Evolutionary conservation across 2,329 filamentous ascomycete species (phyloP), one percentile per base, ranked within the genome.

Genomic region (Tolypocladium guangdongense): DNA sequence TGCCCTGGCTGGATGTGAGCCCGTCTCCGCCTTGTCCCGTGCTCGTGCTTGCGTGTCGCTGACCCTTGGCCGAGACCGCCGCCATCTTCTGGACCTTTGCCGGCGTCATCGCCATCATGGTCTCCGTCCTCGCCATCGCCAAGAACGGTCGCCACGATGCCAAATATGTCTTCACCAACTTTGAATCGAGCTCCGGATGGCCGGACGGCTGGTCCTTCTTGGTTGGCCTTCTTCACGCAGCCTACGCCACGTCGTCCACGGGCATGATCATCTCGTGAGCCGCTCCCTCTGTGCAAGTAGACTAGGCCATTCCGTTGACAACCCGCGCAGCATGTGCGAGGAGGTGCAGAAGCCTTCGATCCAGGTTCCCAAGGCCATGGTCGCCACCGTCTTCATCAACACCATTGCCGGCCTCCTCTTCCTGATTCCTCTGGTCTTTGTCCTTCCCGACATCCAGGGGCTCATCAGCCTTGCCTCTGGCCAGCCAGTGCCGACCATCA

Each of bases 211-310:
- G 85, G 85, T 84, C 84, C 4, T 88, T 87, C 71, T 83, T 80
- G 64, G 82, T 89, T 55, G 86, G 86, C 64, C 75, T 89, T 32
- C 73, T 88, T 22, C 85, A 88, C 61, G 85, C 83, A 50, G 86
- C 82, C 57, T 88, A 89, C 63, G 84, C 83, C 47, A 88, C 85
- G 16, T 88, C 85, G 4, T 86, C 84, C 18, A 88, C 85, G 0
- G 87, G 87, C 69, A 90, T 90, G 86, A 85, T 90, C 55, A 85
- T 89, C 65, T 86, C 82, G 82, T 85, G 71, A 75, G 81, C 75
- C 4, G 10, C 27, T n/a, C 10, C 12, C 18, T 16, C 6, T 14
- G 8, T 6, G 8, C 27, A 12, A 32, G 24, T 8, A 12, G 16
- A 18, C 18, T 4, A 2, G 8, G 8, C 8, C 18, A 11, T 11